Evolutionary conservation across 805 yeast genomes (phyloP).

Genomic region (Candida dajiaensis): DNA sequence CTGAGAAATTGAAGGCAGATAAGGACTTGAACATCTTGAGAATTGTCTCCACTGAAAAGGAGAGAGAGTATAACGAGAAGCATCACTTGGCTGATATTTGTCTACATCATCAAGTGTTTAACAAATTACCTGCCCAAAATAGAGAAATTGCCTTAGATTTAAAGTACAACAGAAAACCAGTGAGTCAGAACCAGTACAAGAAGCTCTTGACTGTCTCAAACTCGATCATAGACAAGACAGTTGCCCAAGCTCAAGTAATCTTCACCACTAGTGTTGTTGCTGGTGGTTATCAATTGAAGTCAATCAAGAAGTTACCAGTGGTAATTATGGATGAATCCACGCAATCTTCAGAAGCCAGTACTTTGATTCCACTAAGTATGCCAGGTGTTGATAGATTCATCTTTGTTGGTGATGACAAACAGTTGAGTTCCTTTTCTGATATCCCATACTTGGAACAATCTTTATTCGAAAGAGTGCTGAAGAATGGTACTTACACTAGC

Average conservation of each 20-base stretch:
- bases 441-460: constrained; percentile 63
- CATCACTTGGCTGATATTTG: constrained; percentile 58
- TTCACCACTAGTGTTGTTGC: constrained; percentile 71
- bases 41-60: constrained; percentile 55
- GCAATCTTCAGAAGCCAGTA: constrained; percentile 68
- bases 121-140: constrained; percentile 40
- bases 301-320: constrained; percentile 56
- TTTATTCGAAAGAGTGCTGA: constrained; percentile 58
- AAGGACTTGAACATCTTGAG: constrained; percentile 45
- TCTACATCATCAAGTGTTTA: constrained; percentile 53
- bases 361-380: constrained; percentile 65
- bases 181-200: constrained; percentile 42
- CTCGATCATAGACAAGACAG: constrained; percentile 41
- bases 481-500: constrained; percentile 51
- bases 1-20: constrained; percentile 56
- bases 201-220: constrained; percentile 41
- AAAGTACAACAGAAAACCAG: constrained; percentile 36
- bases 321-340: constrained; percentile 62
- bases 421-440: constrained; percentile 64
- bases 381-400: constrained; percentile 61
- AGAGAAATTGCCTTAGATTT: constrained; percentile 39
- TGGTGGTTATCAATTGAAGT: constrained; percentile 58
- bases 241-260: constrained; percentile 62
- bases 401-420: constrained; percentile 74
- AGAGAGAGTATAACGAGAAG: constrained; percentile 49